Evolutionary conservation across 2,329 filamentous ascomycete genomes (phyloP), one percentile per base, ranked within the genome.

Genomic region (Colletotrichum agaves): DNA sequence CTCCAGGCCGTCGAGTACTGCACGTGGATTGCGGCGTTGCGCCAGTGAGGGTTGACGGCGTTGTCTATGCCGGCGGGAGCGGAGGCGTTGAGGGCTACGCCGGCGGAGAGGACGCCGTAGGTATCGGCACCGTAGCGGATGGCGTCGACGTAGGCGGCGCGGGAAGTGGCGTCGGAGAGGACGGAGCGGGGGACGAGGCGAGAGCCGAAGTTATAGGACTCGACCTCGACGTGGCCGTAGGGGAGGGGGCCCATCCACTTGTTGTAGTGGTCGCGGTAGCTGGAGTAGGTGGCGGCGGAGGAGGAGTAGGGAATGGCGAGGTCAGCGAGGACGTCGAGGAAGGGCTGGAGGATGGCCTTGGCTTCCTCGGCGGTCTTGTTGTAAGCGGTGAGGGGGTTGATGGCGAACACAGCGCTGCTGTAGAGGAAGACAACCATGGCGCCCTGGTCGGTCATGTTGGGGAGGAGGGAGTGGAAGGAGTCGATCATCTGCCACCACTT

Each of bases 161-260:
- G 69, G 17, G 62, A 41, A n/a, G 75, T 77, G 63, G 79, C 74
- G 70, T 75, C 78, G 17, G 71, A 63, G 1, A 82, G 72, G 8
- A 74, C 74, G 13, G 74, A 71, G 33, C 79, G 75, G 12, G 81
- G 79, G 23, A 85, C 76, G 8, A 85, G 77, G 17, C 83, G 80
- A 11, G 80, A 79, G 31, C 83, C 82, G 60, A 75, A 75, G 49
- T 73, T 73, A 46, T 73, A 70, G 62, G 75, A 77, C 70, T 85
- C 85, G 21, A 91, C 90, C 71, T 88, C 83, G 2, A 78, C 77
- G 61, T 72, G 73, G 53, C 78, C 77, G n/a, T 78, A 78, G 63
- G 79, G 83, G 3, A 81, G 71, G 10, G 84, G 82, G 5, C 78
- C 78, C 43, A 77, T 77, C 71, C 76, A 77, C 33, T 82, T 82